Evolutionary conservation across 495 filamentous ascomycete genomes (phyloP).

Genomic region (Podospora bellae-mahoneyi): DNA sequence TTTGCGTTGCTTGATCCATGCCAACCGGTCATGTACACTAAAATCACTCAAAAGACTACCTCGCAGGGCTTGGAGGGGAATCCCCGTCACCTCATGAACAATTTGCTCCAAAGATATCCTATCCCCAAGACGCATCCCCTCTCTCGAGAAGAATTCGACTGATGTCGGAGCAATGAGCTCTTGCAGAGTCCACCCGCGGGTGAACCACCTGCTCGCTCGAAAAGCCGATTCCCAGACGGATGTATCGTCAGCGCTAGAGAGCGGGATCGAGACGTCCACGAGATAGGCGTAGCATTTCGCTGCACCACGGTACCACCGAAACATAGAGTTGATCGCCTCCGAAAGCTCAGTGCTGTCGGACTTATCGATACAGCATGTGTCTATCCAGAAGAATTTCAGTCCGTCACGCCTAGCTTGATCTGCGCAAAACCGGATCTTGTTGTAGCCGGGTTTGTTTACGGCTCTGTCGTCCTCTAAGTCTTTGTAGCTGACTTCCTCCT

Average conservation of each 20-base stretch:
- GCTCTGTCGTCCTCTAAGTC: background rate
- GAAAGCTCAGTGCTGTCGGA: constrained; percentile 36
- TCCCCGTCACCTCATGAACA: background rate
- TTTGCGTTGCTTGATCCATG: background rate
- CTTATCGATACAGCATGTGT: constrained; percentile 44
- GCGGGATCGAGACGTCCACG: background rate
- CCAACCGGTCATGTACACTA: background rate
- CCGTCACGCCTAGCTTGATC: constrained; percentile 23
- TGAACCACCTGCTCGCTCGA: too few species aligned
- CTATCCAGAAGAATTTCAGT: constrained; percentile 36
- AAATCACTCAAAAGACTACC: constrained; percentile 4
- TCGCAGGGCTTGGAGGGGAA: constrained; percentile 7
- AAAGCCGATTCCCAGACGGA: too few species aligned
- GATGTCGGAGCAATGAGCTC: background rate
- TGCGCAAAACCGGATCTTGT: constrained; percentile 32
- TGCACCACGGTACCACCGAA: constrained; percentile 33
- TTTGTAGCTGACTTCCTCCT: constrained; percentile 32
- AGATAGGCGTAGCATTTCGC: constrained; percentile 32
- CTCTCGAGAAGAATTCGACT: constrained; percentile 3
- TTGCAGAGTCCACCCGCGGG: background rate
- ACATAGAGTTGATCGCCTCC: constrained; percentile 49
- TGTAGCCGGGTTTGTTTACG: constrained; percentile 1
- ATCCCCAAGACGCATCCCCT: background rate
- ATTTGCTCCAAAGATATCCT: constrained; percentile 7
- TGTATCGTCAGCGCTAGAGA: too few species aligned